phyloP scores from a whole-genome alignment of 345 rosid genomes.

The Limnanthes douglasii region DNA sequence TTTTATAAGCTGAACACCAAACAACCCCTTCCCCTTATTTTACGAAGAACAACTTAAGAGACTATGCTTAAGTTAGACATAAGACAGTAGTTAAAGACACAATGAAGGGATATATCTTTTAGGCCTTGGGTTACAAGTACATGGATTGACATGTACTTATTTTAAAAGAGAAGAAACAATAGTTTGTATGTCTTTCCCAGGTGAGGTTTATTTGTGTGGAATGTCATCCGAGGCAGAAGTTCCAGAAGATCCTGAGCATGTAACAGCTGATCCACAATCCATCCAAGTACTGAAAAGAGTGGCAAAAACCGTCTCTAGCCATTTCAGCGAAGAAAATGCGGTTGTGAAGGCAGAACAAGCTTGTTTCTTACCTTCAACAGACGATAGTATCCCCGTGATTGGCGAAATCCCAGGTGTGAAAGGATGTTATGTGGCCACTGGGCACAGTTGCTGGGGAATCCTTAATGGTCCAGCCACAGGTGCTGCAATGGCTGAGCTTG shows the following conservation, averaged over 20 bases:
- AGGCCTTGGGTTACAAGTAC: no score
- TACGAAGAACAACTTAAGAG: no score
- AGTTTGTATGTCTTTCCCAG: no score
- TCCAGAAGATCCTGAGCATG: conserved; percentile 65
- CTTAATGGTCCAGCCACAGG: conserved; percentile 90
- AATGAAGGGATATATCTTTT: no score
- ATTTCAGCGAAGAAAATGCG: conserved; percentile 40
- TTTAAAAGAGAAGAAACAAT: no score
- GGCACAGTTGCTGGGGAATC: conserved; percentile 92
- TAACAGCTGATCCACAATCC: conserved; percentile 46
- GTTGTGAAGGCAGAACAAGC: conserved; percentile 75
- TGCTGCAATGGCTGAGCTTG: conserved; percentile 72
- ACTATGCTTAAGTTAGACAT: no score
- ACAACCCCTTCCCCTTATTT: no score
- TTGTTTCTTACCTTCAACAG: conserved; percentile 73
- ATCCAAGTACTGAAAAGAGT: conserved; percentile 60
- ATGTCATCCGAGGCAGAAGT: conserved; percentile 62
- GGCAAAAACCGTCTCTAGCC: conserved; percentile 55
- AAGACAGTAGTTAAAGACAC: no score
- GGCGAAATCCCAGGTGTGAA: conserved; percentile 61
- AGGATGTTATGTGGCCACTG: conserved; percentile 69
- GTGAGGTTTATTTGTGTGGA: conserved; percentile 89
- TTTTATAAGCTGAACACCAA: no score
- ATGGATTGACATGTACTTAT: no score
- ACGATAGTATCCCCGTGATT: conserved; percentile 55